phyloP scores from a whole-genome alignment of 2,329 filamentous ascomycete genomes.

The Neoascochyta sp. region DNA sequence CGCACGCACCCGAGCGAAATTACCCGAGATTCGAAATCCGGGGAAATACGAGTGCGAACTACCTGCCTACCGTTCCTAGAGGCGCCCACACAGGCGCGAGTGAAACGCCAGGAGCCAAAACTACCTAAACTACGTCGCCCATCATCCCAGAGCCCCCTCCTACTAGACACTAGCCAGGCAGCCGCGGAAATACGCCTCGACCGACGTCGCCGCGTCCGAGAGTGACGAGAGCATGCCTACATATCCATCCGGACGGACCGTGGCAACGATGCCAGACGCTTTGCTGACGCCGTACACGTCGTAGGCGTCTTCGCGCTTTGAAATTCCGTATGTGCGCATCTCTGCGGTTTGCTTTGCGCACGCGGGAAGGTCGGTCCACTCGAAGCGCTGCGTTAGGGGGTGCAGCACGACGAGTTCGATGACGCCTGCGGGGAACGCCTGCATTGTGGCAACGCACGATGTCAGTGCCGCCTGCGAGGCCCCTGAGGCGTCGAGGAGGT shows the following conservation, averaged over 20 bases:
- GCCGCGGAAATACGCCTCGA: background rate
- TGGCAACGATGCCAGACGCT: background rate
- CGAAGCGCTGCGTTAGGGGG: background rate
- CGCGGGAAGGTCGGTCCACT: background rate
- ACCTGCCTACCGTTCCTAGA: too few species aligned
- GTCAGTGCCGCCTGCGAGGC: background rate
- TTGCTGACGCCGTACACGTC: background rate
- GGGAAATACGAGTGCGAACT: too few species aligned
- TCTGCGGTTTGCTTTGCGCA: background rate
- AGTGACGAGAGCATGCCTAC: background rate
- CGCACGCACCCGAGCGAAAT: too few species aligned
- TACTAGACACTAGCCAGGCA: too few species aligned
- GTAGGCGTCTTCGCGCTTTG: background rate
- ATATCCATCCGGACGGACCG: background rate
- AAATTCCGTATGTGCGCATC: background rate
- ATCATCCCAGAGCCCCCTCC: too few species aligned
- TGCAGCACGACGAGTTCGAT: background rate
- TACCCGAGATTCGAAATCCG: too few species aligned
- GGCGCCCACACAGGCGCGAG: too few species aligned
- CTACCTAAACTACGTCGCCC: too few species aligned
- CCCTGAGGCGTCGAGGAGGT: background rate
- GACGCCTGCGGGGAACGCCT: background rate
- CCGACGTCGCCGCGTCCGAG: background rate
- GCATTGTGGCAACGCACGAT: background rate
- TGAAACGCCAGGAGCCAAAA: too few species aligned